Conservation (phyloP, 2,329 filamentous ascomycete species). For the Ilyonectria mors-panacis region DNA sequence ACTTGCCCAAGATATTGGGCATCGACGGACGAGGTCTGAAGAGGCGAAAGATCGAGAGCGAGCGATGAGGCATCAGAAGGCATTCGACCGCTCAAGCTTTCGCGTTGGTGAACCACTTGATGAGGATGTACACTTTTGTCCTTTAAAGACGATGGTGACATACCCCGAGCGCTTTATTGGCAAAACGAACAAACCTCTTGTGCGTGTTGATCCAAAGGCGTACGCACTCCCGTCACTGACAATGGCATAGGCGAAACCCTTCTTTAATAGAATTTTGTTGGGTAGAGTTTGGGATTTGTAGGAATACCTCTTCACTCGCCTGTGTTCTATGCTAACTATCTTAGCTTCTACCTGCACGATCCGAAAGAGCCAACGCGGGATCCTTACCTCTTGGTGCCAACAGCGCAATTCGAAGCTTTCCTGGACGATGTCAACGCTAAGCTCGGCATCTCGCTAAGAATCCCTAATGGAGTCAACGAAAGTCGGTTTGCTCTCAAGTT, state of each 20-base stretch:
- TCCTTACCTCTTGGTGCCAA: conserved; percentile 77
- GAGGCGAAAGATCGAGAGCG: conserved; percentile 23
- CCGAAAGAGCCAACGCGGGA: conserved; percentile 61
- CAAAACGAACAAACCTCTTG: conserved; percentile 65
- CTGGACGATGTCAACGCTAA: conserved; percentile 75
- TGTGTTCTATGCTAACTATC: conserved; percentile 26
- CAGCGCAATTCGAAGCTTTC: conserved; percentile 75
- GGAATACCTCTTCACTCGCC: conserved; percentile 49
- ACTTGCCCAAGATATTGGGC: background rate
- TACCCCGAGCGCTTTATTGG: conserved; percentile 75
- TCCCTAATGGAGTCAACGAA: conserved; percentile 68
- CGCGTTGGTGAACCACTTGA: conserved; percentile 43
- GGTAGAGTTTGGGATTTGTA: conserved; percentile 82
- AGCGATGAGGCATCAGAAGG: conserved; percentile 24
- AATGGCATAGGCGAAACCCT: conserved; percentile 56
- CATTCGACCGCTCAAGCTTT: conserved; percentile 46
- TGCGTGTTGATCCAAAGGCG: conserved; percentile 46
- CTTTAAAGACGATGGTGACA: conserved; percentile 67
- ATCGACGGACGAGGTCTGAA: conserved; percentile 12
- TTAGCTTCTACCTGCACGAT: conserved; percentile 77
- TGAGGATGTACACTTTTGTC: conserved; percentile 58
- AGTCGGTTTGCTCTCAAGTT: conserved; percentile 75
- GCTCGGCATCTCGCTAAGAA: conserved; percentile 66
- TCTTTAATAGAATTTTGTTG: conserved; percentile 74
- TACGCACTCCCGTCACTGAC: conserved; percentile 29